A percentile compares a stretch with the other conserved stretches of the same genome.
Evolutionary conservation across 2,329 filamentous ascomycete species (phyloP).

Genomic region (Stenocarpella maydis): DNA sequence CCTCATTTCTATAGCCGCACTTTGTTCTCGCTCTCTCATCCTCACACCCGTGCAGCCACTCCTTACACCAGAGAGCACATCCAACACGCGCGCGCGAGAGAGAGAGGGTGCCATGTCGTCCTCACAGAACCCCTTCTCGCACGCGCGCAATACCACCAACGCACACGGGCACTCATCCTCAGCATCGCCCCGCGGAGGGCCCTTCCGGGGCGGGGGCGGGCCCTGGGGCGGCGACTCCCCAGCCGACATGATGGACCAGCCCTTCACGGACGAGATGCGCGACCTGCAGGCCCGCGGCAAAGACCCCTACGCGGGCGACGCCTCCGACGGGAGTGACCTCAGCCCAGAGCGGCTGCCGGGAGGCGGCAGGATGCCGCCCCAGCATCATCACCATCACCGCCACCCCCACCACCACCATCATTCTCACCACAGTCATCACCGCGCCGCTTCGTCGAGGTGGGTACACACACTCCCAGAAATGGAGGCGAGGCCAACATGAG

Average conservation of each 20-base stretch:
- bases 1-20: neutral
- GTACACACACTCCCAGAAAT: neutral
- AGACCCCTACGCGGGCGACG: conserved; percentile 55
- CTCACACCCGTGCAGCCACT: neutral
- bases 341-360: conserved; percentile 38
- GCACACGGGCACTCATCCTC: conserved; percentile 38
- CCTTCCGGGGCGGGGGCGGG: conserved; percentile 36
- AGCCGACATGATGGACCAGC: conserved; percentile 30
- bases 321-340: conserved; percentile 44
- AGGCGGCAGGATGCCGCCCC: neutral
- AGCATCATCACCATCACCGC: neutral
- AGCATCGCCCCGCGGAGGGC: conserved; percentile 32
- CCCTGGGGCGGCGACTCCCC: conserved; percentile 45
- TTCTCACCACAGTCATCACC: conserved; percentile 5
- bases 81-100: no score
- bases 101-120: conserved; percentile 26
- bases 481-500: neutral
- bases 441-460: conserved; percentile 1
- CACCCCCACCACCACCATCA: neutral
- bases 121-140: conserved; percentile 32
- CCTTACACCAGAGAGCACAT: neutral
- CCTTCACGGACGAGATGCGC: conserved; percentile 60
- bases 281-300: conserved; percentile 68
- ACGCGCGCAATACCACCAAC: conserved; percentile 4
- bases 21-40: neutral